phyloP scores from a whole-genome alignment of 306 rosid genomes.

The Cicer chorassanicum region DNA sequence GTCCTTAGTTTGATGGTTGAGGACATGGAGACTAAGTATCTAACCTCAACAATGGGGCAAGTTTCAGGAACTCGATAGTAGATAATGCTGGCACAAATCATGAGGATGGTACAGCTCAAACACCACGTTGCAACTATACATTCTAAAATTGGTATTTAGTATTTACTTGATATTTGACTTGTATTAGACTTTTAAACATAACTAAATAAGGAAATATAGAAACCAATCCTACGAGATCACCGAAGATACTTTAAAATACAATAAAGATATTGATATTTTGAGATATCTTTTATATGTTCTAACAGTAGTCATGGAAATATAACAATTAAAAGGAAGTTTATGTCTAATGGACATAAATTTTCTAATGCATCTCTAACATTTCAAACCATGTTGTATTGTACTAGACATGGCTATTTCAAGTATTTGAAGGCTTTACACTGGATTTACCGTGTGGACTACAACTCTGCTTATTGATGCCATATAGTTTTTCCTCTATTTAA shows the following conservation, averaged over 20 bases:
- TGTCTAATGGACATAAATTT: neutral
- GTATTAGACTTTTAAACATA: neutral
- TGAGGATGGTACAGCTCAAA: neutral
- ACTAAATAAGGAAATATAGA: neutral
- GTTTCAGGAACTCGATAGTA: neutral
- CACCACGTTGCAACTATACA: neutral
- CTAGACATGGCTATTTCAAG: neutral
- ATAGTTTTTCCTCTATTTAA: neutral
- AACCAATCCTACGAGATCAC: constrained; percentile 1
- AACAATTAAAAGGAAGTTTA: constrained; percentile 13
- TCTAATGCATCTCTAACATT: constrained; percentile 18
- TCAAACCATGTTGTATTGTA: constrained; percentile 22
- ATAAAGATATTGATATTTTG: neutral
- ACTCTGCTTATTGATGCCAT: constrained; percentile 56
- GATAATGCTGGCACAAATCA: neutral
- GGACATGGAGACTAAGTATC: neutral
- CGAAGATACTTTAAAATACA: constrained; percentile 17
- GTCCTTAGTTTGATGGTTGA: neutral
- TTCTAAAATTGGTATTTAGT: neutral
- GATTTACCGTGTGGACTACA: constrained; percentile 47
- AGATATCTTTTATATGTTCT: constrained; percentile 4
- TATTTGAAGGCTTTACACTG: constrained; percentile 39
- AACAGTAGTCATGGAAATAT: constrained; percentile 1
- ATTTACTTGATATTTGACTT: neutral
- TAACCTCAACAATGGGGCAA: neutral